Percentiles rank a stretch among this genome's conserved stretches.
These are phyloP conservation scores for Aspergillus sergii DNA, from an alignment of 2,329 filamentous ascomycete genomes.

Conservation along the genomic window DNA sequence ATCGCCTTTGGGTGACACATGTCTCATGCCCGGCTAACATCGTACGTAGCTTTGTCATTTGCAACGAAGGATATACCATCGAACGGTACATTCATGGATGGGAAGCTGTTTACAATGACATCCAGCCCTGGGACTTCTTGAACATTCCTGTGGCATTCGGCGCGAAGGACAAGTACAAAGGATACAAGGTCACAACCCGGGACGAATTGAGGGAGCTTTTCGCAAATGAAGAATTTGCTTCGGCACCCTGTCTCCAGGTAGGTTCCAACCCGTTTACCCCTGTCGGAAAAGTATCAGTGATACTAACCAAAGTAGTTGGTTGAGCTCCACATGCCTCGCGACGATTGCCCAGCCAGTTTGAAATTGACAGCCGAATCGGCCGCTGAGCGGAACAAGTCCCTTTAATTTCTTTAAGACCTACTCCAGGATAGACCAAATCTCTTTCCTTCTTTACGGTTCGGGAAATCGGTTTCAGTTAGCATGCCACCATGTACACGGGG, in stretches of 20 bases:
- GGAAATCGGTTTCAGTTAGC: background rate
- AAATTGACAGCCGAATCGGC: constrained; percentile 71
- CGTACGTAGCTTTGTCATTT: constrained; percentile 67
- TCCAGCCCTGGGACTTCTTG: constrained; percentile 73
- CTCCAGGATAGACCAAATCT: background rate
- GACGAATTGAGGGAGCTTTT: constrained; percentile 69
- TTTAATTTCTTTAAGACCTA: background rate
- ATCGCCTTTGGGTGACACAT: constrained; percentile 12
- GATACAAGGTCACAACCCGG: constrained; percentile 69
- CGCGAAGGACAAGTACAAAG: constrained; percentile 60
- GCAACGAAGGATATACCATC: constrained; percentile 87
- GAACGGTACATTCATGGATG: constrained; percentile 86
- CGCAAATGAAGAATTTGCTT: constrained; percentile 62
- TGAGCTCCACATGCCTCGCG: constrained; percentile 77
- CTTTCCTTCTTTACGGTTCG: background rate
- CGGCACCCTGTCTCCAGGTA: constrained; percentile 51
- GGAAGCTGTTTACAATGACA: constrained; percentile 79
- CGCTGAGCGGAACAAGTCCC: constrained; percentile 63
- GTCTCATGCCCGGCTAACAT: constrained; percentile 36
- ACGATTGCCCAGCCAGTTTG: constrained; percentile 74
- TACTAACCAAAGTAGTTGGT: constrained; percentile 63
- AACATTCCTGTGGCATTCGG: constrained; percentile 70
- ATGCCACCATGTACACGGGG: background rate
- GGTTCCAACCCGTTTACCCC: constrained; percentile 11
- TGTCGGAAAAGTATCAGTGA: constrained; percentile 6